These are phyloP conservation scores for Tubosaeta brunneosetosa DNA, from an alignment of 768 basidiomycete species.

Conservation along the genomic window DNA sequence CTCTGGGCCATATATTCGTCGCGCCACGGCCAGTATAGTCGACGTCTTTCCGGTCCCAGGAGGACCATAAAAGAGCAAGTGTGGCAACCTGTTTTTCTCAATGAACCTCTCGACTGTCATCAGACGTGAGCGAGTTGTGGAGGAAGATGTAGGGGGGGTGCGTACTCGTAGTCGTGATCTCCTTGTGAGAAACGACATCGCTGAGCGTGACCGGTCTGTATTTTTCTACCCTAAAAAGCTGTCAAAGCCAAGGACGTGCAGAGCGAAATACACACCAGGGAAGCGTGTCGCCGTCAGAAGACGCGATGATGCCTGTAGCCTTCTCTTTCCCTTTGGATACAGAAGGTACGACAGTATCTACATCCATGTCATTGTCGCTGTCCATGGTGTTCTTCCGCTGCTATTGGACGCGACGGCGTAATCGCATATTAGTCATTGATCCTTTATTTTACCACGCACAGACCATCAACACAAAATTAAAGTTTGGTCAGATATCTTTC, in stretches of 20 bases:
- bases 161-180: conserved; percentile 90
- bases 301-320: conserved; percentile 39
- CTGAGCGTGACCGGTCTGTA: conserved; percentile 88
- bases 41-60: conserved; percentile 99
- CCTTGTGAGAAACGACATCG: conserved; percentile 95
- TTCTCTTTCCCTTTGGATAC: conserved; percentile 68
- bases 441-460: conserved; percentile 32
- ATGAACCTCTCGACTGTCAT: conserved; percentile 90
- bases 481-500: conserved; percentile 24
- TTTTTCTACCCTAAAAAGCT: conserved; percentile 82
- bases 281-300: conserved; percentile 59
- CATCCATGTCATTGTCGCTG: conserved; percentile 51
- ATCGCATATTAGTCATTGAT: conserved; percentile 15
- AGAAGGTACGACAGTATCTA: conserved; percentile 31
- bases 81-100: conserved; percentile 88
- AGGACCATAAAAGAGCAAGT: conserved; percentile 95
- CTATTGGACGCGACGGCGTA: conserved; percentile 16
- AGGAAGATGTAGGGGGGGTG: neutral
- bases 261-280: conserved; percentile 62
- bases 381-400: neutral
- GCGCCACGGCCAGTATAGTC: conserved; percentile 92
- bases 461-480: conserved; percentile 39
- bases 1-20: conserved; percentile 84
- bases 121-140: conserved; percentile 2
- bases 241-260: neutral